Conservation (phyloP, 2,329 filamentous ascomycete genomes). For the Penicillium sp. region DNA sequence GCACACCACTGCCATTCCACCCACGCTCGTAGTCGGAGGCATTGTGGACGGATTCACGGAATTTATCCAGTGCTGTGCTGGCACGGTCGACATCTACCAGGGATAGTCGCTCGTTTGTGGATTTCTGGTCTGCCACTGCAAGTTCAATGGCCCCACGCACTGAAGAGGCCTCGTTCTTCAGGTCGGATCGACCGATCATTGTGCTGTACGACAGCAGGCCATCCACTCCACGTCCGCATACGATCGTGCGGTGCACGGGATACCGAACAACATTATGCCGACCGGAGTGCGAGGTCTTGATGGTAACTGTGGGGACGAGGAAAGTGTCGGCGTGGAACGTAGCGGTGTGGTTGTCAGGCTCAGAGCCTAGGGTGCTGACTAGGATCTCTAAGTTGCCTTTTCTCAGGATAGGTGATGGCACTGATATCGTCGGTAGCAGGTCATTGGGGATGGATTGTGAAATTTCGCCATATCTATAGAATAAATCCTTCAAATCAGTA, state of each 20-base stretch:
- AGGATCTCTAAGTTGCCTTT: constrained; percentile 61
- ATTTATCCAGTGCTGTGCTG: constrained; percentile 61
- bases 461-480: constrained; percentile 55
- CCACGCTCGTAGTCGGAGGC: constrained; percentile 70
- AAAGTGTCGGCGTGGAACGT: constrained; percentile 60
- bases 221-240: constrained; percentile 71
- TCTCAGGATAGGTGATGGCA: constrained; percentile 58
- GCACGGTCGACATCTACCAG: constrained; percentile 66
- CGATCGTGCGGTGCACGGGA: constrained; percentile 77
- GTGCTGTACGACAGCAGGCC: constrained; percentile 54
- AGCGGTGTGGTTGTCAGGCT: constrained; percentile 49
- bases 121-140: constrained; percentile 48
- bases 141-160: constrained; percentile 41
- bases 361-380: constrained; percentile 54
- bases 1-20: constrained; percentile 72
- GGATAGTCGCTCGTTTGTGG: constrained; percentile 36
- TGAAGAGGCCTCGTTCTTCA: constrained; percentile 33
- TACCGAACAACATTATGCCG: constrained; percentile 68
- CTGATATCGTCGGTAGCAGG: constrained; percentile 54
- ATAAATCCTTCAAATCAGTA: background rate
- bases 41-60: constrained; percentile 69
- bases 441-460: constrained; percentile 49
- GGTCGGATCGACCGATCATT: constrained; percentile 32
- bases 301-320: constrained; percentile 73
- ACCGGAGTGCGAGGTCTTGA: constrained; percentile 63